A percentile compares a stretch with the other conserved stretches of the same genome.
Evolutionary conservation across 768 basidiomycete species (phyloP).

Genomic region (Tricholoma sp.): DNA sequence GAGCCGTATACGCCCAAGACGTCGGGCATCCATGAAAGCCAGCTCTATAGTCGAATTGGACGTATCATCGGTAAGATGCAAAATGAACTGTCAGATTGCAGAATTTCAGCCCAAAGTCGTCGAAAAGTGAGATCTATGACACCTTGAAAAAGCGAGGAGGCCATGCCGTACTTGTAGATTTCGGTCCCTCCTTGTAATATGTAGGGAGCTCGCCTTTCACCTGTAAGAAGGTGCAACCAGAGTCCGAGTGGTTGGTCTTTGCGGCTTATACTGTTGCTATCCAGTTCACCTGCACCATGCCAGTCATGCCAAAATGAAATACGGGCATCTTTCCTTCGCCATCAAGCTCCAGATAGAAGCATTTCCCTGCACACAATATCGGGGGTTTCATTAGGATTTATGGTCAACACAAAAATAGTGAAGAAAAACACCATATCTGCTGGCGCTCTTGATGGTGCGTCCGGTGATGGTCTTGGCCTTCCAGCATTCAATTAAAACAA

Average conservation of each 20-base stretch:
- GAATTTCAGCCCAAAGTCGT: background rate
- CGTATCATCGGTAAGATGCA: slow-evolving; percentile 45
- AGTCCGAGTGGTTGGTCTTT: background rate
- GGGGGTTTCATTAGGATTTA: background rate
- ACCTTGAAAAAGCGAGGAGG: slow-evolving; percentile 66
- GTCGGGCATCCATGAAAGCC: slow-evolving; percentile 68
- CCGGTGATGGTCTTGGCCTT: slow-evolving; percentile 53
- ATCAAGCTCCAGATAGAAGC: slow-evolving; percentile 60
- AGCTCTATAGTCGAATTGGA: slow-evolving; percentile 41
- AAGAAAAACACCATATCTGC: slow-evolving; percentile 44
- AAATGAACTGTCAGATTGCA: slow-evolving; percentile 43
- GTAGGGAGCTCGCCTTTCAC: slow-evolving; percentile 44
- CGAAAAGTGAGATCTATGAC: background rate
- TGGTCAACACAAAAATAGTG: background rate
- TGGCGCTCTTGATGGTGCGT: slow-evolving; percentile 40
- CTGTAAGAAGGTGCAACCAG: slow-evolving; percentile 15
- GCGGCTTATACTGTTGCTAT: background rate
- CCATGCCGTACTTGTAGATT: slow-evolving; percentile 43
- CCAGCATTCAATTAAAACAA: slow-evolving; percentile 6
- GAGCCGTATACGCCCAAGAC: slow-evolving; percentile 67
- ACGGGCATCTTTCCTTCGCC: slow-evolving; percentile 62
- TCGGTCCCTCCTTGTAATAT: slow-evolving; percentile 45
- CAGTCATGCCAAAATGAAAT: slow-evolving; percentile 83
- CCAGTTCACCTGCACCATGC: slow-evolving; percentile 58
- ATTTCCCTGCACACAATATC: slow-evolving; percentile 33